phyloP scores from a whole-genome alignment of 306 rosid species.

The Oxytropis ochrocephala region DNA sequence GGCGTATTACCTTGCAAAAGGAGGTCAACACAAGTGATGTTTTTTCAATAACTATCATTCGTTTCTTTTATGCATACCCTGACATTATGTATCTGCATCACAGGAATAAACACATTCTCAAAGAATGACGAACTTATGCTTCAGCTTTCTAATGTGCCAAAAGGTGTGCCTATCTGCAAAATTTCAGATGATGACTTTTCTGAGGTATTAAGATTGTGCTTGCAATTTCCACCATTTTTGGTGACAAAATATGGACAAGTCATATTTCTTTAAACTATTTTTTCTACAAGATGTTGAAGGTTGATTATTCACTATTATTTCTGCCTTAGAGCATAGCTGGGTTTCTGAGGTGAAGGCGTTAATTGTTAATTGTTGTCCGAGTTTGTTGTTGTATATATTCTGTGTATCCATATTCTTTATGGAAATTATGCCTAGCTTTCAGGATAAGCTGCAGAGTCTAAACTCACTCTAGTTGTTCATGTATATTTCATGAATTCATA shows the following conservation, averaged over 20 bases:
- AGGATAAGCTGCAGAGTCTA: conserved; percentile 14
- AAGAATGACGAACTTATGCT: conserved; percentile 37
- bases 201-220: conserved; percentile 42
- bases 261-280: background rate
- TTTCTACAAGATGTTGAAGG: background rate
- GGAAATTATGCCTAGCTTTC: conserved; percentile 2
- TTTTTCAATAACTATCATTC: background rate
- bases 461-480: background rate
- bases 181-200: conserved; percentile 68
- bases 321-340: background rate
- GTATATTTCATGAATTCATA: background rate
- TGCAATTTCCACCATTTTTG: background rate
- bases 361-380: background rate
- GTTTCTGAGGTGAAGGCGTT: conserved; percentile 14
- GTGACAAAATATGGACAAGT: conserved; percentile 9
- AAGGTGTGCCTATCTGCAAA: conserved; percentile 41
- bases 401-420: background rate
- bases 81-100: conserved; percentile 14
- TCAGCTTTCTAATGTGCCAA: conserved; percentile 38
- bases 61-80: background rate
- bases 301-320: background rate
- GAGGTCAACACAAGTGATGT: background rate
- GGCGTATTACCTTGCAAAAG: conserved; percentile 12
- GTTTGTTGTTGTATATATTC: conserved; percentile 1
- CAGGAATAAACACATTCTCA: conserved; percentile 46